phyloP scores from a whole-genome alignment of 345 rosid genomes.

The Cardiospermum halicacabum region DNA sequence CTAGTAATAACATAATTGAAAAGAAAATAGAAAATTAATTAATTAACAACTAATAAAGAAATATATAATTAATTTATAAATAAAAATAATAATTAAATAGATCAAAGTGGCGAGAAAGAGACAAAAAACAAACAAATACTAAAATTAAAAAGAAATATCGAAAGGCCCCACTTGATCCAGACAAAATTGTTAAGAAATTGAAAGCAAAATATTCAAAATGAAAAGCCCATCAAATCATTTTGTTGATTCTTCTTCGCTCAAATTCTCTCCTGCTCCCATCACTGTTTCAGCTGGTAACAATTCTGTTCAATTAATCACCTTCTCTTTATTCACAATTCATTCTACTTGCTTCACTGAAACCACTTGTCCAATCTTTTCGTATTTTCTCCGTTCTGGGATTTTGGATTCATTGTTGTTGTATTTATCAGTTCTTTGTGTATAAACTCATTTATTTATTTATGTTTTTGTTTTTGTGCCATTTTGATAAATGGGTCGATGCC shows the following conservation, averaged over 20 bases:
- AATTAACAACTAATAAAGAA: too few species aligned
- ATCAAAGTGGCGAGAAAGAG: neutral
- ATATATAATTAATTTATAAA: too few species aligned
- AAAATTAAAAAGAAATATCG: too few species aligned
- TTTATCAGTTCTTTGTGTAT: neutral
- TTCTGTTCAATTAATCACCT: neutral
- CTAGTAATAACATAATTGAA: too few species aligned
- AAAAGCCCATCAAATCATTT: neutral
- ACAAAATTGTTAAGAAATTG: neutral
- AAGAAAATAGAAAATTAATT: too few species aligned
- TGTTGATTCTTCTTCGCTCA: neutral
- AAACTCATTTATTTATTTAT: neutral
- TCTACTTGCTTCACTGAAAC: neutral
- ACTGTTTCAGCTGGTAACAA: neutral
- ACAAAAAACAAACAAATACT: neutral
- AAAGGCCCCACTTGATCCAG: neutral
- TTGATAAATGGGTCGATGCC: neutral
- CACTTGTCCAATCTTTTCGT: neutral
- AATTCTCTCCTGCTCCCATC: neutral
- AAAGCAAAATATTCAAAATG: too few species aligned
- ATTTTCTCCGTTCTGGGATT: neutral
- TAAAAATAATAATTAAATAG: neutral
- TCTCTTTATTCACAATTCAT: neutral
- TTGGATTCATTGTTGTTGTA: neutral
- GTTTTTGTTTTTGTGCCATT: neutral